A percentile compares a stretch with the other conserved stretches of the same genome.
These are phyloP conservation scores for Sporothrix schenckii DNA, from an alignment of 2,329 filamentous ascomycete genomes.

Conservation along the genomic window DNA sequence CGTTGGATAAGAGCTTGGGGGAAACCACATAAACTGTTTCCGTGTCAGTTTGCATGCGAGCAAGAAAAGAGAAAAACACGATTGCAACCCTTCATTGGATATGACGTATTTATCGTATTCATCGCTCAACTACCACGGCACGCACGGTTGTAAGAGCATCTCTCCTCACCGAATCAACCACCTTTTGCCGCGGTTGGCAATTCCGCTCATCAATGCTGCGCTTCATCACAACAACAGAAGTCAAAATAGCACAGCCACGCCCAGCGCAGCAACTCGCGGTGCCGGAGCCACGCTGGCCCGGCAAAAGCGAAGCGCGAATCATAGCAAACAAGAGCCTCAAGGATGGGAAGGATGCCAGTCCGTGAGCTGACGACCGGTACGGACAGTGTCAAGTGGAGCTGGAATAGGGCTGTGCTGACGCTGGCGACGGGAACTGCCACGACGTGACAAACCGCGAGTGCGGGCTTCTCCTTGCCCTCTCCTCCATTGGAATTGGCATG, in stretches of 20 bases:
- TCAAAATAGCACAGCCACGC: constrained; percentile 23
- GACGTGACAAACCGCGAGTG: background rate
- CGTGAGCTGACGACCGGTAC: constrained; percentile 8
- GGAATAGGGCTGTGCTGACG: constrained; percentile 26
- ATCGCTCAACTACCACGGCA: no score
- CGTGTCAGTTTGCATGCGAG: constrained; percentile 1
- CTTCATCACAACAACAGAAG: background rate
- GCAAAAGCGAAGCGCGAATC: background rate
- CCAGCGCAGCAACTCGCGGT: background rate
- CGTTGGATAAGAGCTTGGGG: background rate
- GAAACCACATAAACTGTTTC: background rate
- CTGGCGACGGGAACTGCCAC: background rate
- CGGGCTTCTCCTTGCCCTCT: background rate
- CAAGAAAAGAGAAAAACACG: background rate
- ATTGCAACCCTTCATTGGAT: background rate
- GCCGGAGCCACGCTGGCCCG: background rate
- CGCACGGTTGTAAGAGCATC: background rate
- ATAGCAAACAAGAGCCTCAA: background rate
- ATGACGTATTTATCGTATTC: constrained; percentile 23
- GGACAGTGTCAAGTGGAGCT: constrained; percentile 17
- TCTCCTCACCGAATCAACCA: background rate
- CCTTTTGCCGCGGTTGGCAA: constrained; percentile 7
- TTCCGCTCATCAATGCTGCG: background rate
- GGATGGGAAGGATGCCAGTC: background rate
- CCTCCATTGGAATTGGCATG: constrained; percentile 1